Conservation (phyloP, 2,329 filamentous ascomycete species). For the Mycosphaerella sp. region DNA sequence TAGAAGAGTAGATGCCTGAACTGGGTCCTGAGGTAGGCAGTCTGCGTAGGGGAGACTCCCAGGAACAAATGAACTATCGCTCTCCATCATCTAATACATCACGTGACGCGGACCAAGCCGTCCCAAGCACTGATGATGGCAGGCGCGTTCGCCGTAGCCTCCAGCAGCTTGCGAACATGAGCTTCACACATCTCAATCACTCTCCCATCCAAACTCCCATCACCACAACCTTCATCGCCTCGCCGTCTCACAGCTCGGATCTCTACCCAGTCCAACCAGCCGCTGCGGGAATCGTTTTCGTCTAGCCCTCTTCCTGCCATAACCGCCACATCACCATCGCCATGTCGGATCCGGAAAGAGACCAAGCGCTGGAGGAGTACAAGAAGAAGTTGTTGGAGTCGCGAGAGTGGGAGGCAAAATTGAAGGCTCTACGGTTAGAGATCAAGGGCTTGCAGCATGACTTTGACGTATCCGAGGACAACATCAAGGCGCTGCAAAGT, state of each 20-base stretch:
- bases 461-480: slow-evolving; percentile 95
- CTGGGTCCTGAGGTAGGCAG: too few relatives aligned
- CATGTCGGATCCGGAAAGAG: slow-evolving; percentile 44
- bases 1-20: too few relatives aligned
- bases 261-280: too few relatives aligned
- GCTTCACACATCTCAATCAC: neutral
- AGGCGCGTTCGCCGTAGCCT: neutral
- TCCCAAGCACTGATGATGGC: neutral
- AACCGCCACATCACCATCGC: neutral
- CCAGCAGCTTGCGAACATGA: neutral
- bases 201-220: neutral
- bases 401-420: slow-evolving; percentile 96
- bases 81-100: neutral
- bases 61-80: too few relatives aligned
- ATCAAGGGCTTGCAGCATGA: slow-evolving; percentile 94
- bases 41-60: too few relatives aligned
- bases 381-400: slow-evolving; percentile 67
- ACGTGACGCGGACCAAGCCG: neutral
- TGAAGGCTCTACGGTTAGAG: slow-evolving; percentile 86
- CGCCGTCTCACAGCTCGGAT: too few relatives aligned
- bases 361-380: slow-evolving; percentile 48
- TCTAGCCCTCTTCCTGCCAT: too few relatives aligned
- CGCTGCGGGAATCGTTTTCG: too few relatives aligned
- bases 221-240: neutral
- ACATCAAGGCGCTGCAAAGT: slow-evolving; percentile 98